Percentiles rank a stretch among this genome's conserved stretches.
Conservation (phyloP, 208 protist genomes). For the Blechomonas ayalai region DNA sequence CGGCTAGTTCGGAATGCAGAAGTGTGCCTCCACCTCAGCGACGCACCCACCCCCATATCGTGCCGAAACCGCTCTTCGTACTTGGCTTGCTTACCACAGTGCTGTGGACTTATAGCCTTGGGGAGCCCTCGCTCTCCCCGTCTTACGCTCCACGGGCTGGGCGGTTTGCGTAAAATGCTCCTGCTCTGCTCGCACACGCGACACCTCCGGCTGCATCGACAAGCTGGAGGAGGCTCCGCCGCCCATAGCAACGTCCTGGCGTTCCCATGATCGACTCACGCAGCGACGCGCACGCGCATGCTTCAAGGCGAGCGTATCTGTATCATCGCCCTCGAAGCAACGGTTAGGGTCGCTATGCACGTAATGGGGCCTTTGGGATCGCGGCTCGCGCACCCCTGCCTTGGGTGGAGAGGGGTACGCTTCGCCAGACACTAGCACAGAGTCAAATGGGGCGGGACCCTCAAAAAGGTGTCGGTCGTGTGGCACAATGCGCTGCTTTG, state of each 20-base stretch:
- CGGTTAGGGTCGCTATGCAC: slow-evolving; percentile 21
- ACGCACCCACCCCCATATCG: not conserved
- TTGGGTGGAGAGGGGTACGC: slow-evolving; percentile 60
- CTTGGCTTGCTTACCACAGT: slow-evolving; percentile 37
- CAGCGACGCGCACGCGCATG: slow-evolving; percentile 16
- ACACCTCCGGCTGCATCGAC: no score
- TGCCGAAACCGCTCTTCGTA: not conserved
- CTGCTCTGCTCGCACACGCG: no score
- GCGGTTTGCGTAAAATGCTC: no score
- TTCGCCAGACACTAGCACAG: slow-evolving; percentile 19
- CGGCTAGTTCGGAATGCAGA: no score
- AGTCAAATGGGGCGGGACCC: slow-evolving; percentile 32
- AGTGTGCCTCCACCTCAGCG: not conserved
- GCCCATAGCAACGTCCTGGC: no score
- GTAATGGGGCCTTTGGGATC: slow-evolving; percentile 20
- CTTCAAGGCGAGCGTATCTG: slow-evolving; percentile 36
- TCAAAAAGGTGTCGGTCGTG: slow-evolving; percentile 20
- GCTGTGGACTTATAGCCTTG: slow-evolving; percentile 46
- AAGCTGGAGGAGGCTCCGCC: no score
- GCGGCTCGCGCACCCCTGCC: slow-evolving; percentile 31
- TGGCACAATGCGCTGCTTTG: slow-evolving; percentile 5
- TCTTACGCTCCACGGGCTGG: slow-evolving; percentile 21
- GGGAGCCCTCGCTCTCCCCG: slow-evolving; percentile 37
- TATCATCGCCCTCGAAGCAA: slow-evolving; percentile 17
- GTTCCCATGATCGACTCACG: no score